Evolutionary conservation across 306 rosid genomes (phyloP).

Genomic region (Trifolium subterraneum): DNA sequence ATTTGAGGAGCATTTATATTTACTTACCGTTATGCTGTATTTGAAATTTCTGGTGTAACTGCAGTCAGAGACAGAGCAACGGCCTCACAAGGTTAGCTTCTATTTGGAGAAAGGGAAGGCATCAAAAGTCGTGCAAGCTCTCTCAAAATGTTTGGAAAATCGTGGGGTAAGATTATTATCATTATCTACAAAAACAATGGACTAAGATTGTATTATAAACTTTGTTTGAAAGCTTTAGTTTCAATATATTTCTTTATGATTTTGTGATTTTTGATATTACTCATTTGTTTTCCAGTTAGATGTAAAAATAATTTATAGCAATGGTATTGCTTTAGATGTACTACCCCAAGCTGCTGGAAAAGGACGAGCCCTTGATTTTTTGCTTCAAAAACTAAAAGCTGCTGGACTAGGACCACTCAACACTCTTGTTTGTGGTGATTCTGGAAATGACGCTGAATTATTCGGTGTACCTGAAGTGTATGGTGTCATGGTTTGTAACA

Average conservation of each 20-base stretch:
- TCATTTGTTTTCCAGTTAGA: constrained; percentile 61
- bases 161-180: constrained; percentile 60
- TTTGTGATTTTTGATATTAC: constrained; percentile 31
- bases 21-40: constrained; percentile 13
- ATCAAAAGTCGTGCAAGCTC: constrained; percentile 48
- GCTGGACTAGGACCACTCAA: constrained; percentile 54
- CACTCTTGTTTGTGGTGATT: constrained; percentile 93
- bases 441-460: constrained; percentile 86
- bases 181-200: constrained; percentile 39
- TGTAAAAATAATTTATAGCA: constrained; percentile 81
- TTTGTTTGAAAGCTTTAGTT: constrained; percentile 21
- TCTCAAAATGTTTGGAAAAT: constrained; percentile 58
- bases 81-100: constrained; percentile 90
- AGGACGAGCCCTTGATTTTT: constrained; percentile 72
- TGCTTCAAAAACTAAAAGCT: constrained; percentile 57
- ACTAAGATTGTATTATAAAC: constrained; percentile 44
- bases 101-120: constrained; percentile 70
- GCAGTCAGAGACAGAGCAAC: constrained; percentile 77
- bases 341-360: constrained; percentile 82
- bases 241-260: constrained; percentile 24
- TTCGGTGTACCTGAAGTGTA: constrained; percentile 61
- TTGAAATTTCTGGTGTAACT: constrained; percentile 44
- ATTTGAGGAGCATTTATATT: constrained; percentile 21
- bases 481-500: constrained; percentile 77
- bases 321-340: constrained; percentile 73